Evolutionary conservation across 768 basidiomycete species (phyloP), one percentile per base, ranked within the genome.

Genomic region (Udeniomyces megalosporus): DNA sequence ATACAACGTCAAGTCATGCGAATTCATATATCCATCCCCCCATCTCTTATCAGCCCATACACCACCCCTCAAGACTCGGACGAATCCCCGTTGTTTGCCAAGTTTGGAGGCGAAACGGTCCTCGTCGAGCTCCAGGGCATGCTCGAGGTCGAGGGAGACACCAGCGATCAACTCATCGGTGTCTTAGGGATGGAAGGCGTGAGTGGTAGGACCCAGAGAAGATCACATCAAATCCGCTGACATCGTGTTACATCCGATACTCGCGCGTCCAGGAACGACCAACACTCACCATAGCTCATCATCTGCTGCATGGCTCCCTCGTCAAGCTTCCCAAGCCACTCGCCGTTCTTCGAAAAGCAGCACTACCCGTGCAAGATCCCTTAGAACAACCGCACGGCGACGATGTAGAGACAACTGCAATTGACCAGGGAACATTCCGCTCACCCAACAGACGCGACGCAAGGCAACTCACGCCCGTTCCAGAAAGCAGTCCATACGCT

Each of bases 41-140:
- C 63, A 6, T 52, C 50, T 10, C 63, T 65, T 12, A 48, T 63
- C n/a, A 58, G 55, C 42, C 62, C 62, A 2, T 55, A 49, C 42
- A 1, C 50, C 1, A 31, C 42, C 6, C 8, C 34, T 4, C 31
- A 4, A 45, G 24, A 24, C 24, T 31, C n/a, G 14, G 47, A 31
- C 5, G 28, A 34, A 0, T 24, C 55, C 3, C 63, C 63, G 5
- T 47, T 65, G 51, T 54, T 93, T 15, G 84, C 83, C 1, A 78
- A 79, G 61, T 79, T 92, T 47, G 88, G 87, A 17, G 82, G 84
- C 47, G 87, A 90, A 69, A 71, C 89, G 15, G 81, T 89, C 46
- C 76, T 96, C 4, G 80, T 96, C 58, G 91, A 96, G 69, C 77
- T 95, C 4, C 92, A 96, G 72, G 91, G 91, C 55, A 76, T 78